Conservation (phyloP, 345 rosid species). For the Melaleuca alternifolia region DNA sequence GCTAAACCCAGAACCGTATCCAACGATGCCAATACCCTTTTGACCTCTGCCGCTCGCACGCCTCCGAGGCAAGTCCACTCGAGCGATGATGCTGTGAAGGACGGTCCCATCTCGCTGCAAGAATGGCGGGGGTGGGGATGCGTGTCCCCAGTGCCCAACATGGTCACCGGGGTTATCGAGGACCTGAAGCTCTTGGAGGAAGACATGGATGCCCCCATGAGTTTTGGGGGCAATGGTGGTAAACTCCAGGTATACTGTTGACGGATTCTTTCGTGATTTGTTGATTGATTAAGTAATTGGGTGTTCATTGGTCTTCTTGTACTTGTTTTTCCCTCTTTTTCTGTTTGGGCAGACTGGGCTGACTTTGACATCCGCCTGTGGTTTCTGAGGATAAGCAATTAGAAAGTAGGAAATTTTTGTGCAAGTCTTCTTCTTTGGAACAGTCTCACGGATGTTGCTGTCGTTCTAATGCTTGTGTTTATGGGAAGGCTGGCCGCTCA, state of each 20-base stretch:
- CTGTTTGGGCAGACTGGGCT: not conserved
- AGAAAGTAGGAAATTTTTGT: not conserved
- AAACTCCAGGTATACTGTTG: conserved; percentile 48
- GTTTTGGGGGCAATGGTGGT: conserved; percentile 81
- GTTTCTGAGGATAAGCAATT: not conserved
- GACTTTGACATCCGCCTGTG: not conserved
- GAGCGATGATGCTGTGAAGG: not conserved
- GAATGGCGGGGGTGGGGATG: conserved; percentile 88
- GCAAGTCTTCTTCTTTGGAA: not conserved
- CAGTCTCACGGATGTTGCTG: not conserved
- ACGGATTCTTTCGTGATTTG: not conserved
- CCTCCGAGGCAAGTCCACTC: conserved; percentile 7
- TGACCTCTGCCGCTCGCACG: conserved; percentile 29
- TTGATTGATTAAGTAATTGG: not conserved
- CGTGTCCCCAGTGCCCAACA: conserved; percentile 52
- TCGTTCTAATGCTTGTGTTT: not conserved
- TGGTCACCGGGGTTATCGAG: conserved; percentile 48
- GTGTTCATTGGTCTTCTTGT: not conserved
- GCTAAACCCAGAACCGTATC: conserved; percentile 8
- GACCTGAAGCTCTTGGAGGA: conserved; percentile 70
- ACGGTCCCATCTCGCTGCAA: conserved; percentile 29
- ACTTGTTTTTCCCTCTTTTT: not conserved
- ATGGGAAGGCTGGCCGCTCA: not conserved
- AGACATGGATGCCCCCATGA: conserved; percentile 41
- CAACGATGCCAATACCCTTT: not conserved